Percentiles rank a stretch among this genome's conserved stretches.
Conservation (phyloP, 2,329 filamentous ascomycete genomes). For the Botrytis aclada region DNA sequence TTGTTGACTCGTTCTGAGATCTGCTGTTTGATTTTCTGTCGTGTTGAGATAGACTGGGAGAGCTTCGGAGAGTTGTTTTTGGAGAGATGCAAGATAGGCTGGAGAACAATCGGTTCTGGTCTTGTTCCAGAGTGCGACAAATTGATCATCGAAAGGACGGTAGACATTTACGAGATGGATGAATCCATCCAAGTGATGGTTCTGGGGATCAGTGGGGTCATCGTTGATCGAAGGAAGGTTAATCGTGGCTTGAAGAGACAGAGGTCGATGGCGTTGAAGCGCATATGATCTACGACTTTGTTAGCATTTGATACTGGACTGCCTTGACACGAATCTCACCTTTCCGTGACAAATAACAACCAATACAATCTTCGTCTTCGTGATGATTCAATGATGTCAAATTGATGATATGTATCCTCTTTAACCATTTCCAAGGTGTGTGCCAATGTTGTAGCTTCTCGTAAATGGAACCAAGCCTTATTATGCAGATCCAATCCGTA, state of each 20-base stretch:
- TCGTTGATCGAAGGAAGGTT: conserved; percentile 61
- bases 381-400: conserved; percentile 57
- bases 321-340: conserved; percentile 43
- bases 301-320: conserved; percentile 18
- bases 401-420: conserved; percentile 60
- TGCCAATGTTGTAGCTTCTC: conserved; percentile 71
- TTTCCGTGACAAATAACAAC: conserved; percentile 69
- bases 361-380: conserved; percentile 67
- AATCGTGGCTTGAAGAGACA: conserved; percentile 68
- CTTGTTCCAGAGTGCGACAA: conserved; percentile 66
- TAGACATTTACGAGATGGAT: conserved; percentile 61
- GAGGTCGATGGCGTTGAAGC: conserved; percentile 64
- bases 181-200: conserved; percentile 54
- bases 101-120: conserved; percentile 55
- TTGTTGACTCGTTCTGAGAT: conserved; percentile 57
- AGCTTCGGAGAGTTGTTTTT: conserved; percentile 60
- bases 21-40: conserved; percentile 52
- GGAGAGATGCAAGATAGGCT: conserved; percentile 54
- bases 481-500: conserved; percentile 70
- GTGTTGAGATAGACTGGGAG: conserved; percentile 50
- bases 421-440: conserved; percentile 59
- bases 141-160: conserved; percentile 62
- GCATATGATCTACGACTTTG: conserved; percentile 57
- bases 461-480: conserved; percentile 75
- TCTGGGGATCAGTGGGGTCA: conserved; percentile 55